Evolutionary conservation across 208 protist genomes (phyloP).

Genomic region (Acanthamoeba castellanii): DNA sequence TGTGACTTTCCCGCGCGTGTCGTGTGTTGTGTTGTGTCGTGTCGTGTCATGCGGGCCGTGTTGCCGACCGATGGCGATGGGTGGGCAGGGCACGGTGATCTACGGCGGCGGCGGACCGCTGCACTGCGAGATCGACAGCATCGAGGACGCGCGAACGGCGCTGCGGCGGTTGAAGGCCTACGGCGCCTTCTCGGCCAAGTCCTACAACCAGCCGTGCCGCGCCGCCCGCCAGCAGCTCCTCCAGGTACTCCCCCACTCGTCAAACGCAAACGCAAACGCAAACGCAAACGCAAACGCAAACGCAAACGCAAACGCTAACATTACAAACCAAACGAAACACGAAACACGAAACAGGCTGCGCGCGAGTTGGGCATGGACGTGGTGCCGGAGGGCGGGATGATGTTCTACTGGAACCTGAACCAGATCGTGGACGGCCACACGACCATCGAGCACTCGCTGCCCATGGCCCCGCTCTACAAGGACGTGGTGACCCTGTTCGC

Average conservation of each 20-base stretch:
- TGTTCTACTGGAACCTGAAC: conserved; percentile 65
- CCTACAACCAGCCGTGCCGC: conserved; percentile 71
- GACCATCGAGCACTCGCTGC: conserved; percentile 69
- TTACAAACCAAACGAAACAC: not conserved
- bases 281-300: not conserved
- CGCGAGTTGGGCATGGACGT: conserved; percentile 18
- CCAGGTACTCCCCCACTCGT: not conserved
- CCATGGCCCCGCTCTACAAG: conserved; percentile 71
- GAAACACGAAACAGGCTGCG: not conserved
- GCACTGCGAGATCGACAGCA: conserved; percentile 2
- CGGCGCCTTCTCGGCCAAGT: conserved; percentile 70
- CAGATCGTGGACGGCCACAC: conserved; percentile 73
- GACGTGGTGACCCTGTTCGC: conserved; percentile 37
- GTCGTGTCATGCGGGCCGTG: not conserved
- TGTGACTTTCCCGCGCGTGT: too few species aligned
- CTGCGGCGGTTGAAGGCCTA: conserved; percentile 26
- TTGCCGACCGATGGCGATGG: not conserved
- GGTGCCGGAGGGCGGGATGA: conserved; percentile 68
- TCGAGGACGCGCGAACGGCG: not conserved
- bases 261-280: not conserved
- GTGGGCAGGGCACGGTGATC: conserved; percentile 40
- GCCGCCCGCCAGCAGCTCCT: conserved; percentile 26
- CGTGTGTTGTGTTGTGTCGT: too few species aligned
- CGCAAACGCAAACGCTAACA: not conserved
- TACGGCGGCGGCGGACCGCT: conserved; percentile 63